Conservation (phyloP, 495 filamentous ascomycete genomes). For the Annulohypoxylon maeteangense region DNA sequence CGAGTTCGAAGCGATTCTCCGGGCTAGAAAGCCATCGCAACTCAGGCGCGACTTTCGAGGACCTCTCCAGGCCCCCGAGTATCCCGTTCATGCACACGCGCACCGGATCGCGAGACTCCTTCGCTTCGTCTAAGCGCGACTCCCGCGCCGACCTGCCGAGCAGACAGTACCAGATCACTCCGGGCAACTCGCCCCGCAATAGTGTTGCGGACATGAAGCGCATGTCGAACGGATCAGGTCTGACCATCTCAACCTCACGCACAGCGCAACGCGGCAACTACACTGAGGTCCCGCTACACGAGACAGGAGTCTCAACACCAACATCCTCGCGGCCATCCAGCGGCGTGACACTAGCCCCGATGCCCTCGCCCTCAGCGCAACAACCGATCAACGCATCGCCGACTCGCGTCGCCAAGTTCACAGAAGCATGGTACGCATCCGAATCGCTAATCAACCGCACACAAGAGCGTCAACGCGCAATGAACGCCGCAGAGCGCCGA, state of each 20-base stretch:
- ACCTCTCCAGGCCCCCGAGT: slow-evolving; percentile 67
- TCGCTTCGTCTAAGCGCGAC: slow-evolving; percentile 58
- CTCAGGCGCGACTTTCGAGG: slow-evolving; percentile 63
- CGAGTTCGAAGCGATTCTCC: slow-evolving; percentile 55
- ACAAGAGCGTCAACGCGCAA: slow-evolving; percentile 54
- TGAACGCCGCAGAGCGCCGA: slow-evolving; percentile 50
- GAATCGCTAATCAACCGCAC: slow-evolving; percentile 65
- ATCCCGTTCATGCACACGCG: slow-evolving; percentile 83
- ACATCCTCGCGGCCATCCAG: slow-evolving; percentile 44
- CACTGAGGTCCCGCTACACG: slow-evolving; percentile 53
- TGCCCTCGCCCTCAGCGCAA: slow-evolving; percentile 35
- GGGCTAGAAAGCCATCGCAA: slow-evolving; percentile 58
- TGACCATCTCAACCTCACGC: slow-evolving; percentile 37
- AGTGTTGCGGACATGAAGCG: slow-evolving; percentile 57
- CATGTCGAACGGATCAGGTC: slow-evolving; percentile 31
- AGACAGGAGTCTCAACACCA: slow-evolving; percentile 46
- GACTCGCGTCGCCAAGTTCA: slow-evolving; percentile 69
- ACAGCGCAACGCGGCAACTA: slow-evolving; percentile 50
- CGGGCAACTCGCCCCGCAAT: slow-evolving; percentile 58
- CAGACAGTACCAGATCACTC: slow-evolving; percentile 60
- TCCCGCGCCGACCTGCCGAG: slow-evolving; percentile 62
- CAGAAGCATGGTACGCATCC: slow-evolving; percentile 67
- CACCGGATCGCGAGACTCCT: slow-evolving; percentile 64
- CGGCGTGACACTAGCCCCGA: slow-evolving; percentile 43
- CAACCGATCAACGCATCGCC: slow-evolving; percentile 56